Evolutionary conservation across 208 protist species (phyloP).

Genomic region (Wallacemonas sp.): DNA sequence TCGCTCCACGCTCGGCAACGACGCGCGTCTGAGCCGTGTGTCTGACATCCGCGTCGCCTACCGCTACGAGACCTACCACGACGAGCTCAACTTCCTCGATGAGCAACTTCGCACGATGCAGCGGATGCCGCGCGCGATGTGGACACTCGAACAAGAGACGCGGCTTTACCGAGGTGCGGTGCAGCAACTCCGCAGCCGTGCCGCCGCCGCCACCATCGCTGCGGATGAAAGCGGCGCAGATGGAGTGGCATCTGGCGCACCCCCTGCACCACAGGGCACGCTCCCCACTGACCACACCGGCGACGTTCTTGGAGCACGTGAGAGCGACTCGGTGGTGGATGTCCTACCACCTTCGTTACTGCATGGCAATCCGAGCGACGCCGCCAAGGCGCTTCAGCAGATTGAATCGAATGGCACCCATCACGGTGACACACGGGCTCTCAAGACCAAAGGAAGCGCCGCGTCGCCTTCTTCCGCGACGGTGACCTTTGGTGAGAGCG

Average conservation of each 20-base stretch:
- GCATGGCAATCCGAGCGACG: not conserved
- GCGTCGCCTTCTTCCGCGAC: not conserved
- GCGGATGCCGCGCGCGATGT: constrained; percentile 74
- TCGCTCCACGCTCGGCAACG: constrained; percentile 89
- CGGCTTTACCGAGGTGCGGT: constrained; percentile 50
- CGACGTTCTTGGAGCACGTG: not conserved
- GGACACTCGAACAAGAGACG: constrained; percentile 65
- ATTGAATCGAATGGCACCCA: not conserved
- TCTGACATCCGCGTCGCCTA: constrained; percentile 95
- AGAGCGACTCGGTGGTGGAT: not conserved
- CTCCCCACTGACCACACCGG: not conserved
- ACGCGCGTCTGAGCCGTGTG: constrained; percentile 94
- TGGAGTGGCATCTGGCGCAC: not conserved
- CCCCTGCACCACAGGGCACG: too few species aligned
- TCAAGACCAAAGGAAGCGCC: too few species aligned
- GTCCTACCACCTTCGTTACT: constrained; percentile 5
- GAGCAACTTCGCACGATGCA: constrained; percentile 48
- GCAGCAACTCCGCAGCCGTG: not conserved
- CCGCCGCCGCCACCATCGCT: not conserved
- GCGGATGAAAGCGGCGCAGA: not conserved
- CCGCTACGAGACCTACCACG: constrained; percentile 93
- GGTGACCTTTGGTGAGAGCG: constrained; percentile 14
- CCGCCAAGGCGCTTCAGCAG: not conserved
- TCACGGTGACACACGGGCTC: not conserved
- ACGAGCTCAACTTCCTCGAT: constrained; percentile 87